These are phyloP conservation scores for Epichloe uncinata DNA, from an alignment of 2,329 filamentous ascomycete species.

Conservation along the genomic window DNA sequence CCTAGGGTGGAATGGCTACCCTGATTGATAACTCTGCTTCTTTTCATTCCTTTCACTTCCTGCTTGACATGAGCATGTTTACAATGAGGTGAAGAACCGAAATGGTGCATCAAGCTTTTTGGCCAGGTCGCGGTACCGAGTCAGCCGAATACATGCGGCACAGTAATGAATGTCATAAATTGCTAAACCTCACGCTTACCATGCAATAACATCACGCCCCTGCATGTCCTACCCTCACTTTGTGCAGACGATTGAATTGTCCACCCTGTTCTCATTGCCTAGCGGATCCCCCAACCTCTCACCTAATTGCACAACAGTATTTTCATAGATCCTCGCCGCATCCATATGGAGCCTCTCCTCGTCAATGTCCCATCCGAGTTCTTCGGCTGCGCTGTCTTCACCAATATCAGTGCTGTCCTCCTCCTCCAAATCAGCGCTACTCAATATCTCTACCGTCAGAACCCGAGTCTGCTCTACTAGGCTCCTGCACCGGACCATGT, in stretches of 20 bases:
- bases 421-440: conserved; percentile 25
- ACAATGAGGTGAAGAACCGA: too few species aligned
- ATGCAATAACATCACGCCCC: not conserved
- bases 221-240: not conserved
- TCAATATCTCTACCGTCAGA: conserved; percentile 55
- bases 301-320: conserved; percentile 62
- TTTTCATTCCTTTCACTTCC: too few species aligned
- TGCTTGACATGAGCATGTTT: too few species aligned
- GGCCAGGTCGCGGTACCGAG: too few species aligned
- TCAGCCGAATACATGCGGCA: too few species aligned
- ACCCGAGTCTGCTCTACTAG: conserved; percentile 66
- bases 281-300: conserved; percentile 42
- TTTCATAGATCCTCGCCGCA: conserved; percentile 65
- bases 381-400: conserved; percentile 20
- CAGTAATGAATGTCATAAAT: too few species aligned
- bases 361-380: conserved; percentile 24
- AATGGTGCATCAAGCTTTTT: too few species aligned
- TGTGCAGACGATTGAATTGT: conserved; percentile 1
- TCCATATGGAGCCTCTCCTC: conserved; percentile 50
- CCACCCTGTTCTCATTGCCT: conserved; percentile 8
- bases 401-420: not conserved
- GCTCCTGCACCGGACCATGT: conserved; percentile 79
- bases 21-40: too few species aligned
- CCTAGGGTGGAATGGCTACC: too few species aligned
- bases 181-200: not conserved